Evolutionary conservation across 2,329 filamentous ascomycete genomes (phyloP).

Genomic region (Rutstroemia sp.): DNA sequence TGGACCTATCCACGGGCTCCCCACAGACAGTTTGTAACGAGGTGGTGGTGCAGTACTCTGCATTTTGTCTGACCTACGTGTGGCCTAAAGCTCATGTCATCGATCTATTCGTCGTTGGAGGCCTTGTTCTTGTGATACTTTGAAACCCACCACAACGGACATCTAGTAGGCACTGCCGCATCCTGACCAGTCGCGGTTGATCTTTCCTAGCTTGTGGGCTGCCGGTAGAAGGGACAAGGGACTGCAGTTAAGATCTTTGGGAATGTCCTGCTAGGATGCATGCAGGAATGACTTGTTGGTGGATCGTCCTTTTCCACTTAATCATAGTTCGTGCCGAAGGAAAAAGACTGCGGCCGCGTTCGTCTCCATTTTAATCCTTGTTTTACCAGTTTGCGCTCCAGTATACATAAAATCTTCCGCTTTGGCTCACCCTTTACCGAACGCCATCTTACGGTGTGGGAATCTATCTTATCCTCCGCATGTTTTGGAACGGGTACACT

Average conservation of each 20-base stretch:
- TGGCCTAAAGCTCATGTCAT: too few relatives aligned
- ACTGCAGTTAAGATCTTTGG: neutral
- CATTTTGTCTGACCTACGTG: too few relatives aligned
- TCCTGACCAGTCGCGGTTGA: neutral
- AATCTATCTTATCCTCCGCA: neutral
- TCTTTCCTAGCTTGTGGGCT: neutral
- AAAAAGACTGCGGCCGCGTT: neutral
- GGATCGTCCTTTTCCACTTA: neutral
- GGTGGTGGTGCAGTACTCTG: too few relatives aligned
- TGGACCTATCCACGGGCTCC: too few relatives aligned
- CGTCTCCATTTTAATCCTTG: neutral
- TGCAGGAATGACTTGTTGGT: neutral
- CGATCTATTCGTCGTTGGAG: too few relatives aligned
- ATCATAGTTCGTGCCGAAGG: neutral
- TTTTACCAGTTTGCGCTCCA: neutral
- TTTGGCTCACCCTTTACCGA: neutral
- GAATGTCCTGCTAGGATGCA: neutral
- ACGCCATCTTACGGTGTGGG: neutral
- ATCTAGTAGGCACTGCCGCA: neutral
- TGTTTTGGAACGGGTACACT: neutral
- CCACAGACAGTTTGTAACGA: too few relatives aligned
- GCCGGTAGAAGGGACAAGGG: neutral
- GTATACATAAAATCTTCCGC: neutral
- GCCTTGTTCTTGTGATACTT: neutral
- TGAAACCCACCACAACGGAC: neutral